phyloP scores from a whole-genome alignment of 2,329 filamentous ascomycete genomes.

The Chaetomiaceae sp. region DNA sequence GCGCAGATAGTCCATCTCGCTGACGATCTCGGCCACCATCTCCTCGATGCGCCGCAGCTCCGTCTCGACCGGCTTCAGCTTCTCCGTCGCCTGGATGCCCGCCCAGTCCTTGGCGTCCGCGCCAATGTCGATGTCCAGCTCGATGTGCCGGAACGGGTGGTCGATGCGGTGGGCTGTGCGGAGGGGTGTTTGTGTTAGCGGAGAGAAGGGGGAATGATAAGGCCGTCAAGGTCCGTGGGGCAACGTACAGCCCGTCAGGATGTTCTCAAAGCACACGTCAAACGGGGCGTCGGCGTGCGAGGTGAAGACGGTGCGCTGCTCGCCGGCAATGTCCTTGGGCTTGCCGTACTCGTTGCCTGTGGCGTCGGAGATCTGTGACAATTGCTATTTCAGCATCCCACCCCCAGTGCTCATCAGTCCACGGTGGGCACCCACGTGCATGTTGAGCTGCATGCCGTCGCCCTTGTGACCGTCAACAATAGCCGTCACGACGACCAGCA shows the following conservation, averaged over 20 bases:
- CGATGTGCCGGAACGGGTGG: constrained; percentile 62
- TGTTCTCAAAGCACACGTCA: constrained; percentile 94
- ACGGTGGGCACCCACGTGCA: constrained; percentile 60
- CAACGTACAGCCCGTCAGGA: constrained; percentile 62
- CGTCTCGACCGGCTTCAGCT: constrained; percentile 93
- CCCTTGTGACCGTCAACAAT: constrained; percentile 79
- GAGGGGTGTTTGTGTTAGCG: neutral
- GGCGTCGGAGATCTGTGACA: constrained; percentile 76
- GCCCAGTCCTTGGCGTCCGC: constrained; percentile 98
- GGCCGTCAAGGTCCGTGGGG: neutral
- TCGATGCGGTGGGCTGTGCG: constrained; percentile 29
- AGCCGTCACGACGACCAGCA: constrained; percentile 90
- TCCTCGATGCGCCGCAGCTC: constrained; percentile 92
- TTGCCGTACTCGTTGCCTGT: constrained; percentile 93
- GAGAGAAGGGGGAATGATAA: neutral
- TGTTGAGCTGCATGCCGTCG: constrained; percentile 89
- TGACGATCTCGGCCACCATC: constrained; percentile 78
- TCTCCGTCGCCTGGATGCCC: constrained; percentile 91
- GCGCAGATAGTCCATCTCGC: constrained; percentile 94
- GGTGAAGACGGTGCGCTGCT: constrained; percentile 90
- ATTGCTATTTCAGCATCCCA: neutral
- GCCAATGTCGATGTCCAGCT: constrained; percentile 93
- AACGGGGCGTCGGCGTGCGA: constrained; percentile 87
- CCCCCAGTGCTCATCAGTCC: constrained; percentile 10
- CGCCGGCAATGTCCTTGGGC: constrained; percentile 84